These are phyloP conservation scores for Myxozyma nipponensis DNA, from an alignment of 805 yeast species.

Conservation along the genomic window DNA sequence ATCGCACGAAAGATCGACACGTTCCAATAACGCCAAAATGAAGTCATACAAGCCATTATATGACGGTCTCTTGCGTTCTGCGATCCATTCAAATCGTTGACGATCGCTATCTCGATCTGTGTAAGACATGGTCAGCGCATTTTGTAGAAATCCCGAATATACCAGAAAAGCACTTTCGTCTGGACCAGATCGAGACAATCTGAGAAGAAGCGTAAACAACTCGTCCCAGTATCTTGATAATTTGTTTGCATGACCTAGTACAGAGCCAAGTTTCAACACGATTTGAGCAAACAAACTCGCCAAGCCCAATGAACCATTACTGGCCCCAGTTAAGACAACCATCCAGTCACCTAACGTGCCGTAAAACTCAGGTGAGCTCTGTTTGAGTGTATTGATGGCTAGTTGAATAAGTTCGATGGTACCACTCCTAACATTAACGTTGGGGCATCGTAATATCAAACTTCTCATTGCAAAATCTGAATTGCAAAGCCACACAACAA, in stretches of 20 bases:
- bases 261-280: neutral
- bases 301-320: neutral
- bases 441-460: constrained; percentile 19
- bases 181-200: constrained; percentile 3
- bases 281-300: neutral
- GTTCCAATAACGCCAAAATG: constrained; percentile 1
- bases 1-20: constrained; percentile 1
- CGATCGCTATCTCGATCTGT: neutral
- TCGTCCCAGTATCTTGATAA: constrained; percentile 17
- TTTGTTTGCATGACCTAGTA: neutral
- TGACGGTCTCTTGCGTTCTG: constrained; percentile 5
- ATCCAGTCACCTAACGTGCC: constrained; percentile 14
- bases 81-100: neutral
- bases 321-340: neutral
- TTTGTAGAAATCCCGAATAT: constrained; percentile 11
- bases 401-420: constrained; percentile 3
- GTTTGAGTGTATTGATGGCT: constrained; percentile 4
- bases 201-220: constrained; percentile 6
- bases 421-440: constrained; percentile 9
- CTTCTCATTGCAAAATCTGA: constrained; percentile 2
- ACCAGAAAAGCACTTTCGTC: constrained; percentile 13
- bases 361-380: constrained; percentile 5
- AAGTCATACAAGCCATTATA: constrained; percentile 5
- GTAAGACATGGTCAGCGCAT: constrained; percentile 7
- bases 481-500: constrained; percentile 14